Percentiles rank a stretch among this genome's conserved stretches.
Conservation (phyloP, 2,329 filamentous ascomycete species). For the Podosphaera xanthii region DNA sequence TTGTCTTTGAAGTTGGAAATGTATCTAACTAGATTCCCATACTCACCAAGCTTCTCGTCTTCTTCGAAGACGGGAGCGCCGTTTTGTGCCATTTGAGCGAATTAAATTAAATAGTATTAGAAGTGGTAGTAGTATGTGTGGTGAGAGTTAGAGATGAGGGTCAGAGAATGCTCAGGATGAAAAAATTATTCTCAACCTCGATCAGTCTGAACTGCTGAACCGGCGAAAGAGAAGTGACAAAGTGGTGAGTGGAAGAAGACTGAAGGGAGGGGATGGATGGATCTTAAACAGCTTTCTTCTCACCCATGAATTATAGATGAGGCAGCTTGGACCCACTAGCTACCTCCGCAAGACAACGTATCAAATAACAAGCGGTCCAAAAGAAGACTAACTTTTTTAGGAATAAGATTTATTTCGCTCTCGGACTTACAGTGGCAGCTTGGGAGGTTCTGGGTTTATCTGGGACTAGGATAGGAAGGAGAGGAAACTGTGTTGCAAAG, state of each 20-base stretch:
- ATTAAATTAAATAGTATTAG: background rate
- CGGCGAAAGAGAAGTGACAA: background rate
- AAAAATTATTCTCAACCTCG: background rate
- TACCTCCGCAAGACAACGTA: background rate
- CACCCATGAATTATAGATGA: background rate
- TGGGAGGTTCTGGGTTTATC: background rate
- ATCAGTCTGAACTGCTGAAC: background rate
- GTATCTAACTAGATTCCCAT: slow-evolving; percentile 41
- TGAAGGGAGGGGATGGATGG: background rate
- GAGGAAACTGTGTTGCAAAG: background rate
- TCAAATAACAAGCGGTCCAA: background rate
- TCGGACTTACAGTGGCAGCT: background rate
- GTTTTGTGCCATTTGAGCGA: background rate
- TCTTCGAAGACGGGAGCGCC: slow-evolving; percentile 4
- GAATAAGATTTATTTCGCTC: background rate
- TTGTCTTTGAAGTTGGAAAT: slow-evolving; percentile 43
- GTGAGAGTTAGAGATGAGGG: background rate
- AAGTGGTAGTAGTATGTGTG: background rate
- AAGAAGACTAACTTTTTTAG: background rate
- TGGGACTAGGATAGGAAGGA: background rate
- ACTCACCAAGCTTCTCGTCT: slow-evolving; percentile 27
- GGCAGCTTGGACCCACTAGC: background rate
- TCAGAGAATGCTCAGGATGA: background rate
- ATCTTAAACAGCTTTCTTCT: background rate
- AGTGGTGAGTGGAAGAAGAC: background rate